Evolutionary conservation across 1,139 yeast species (phyloP), one percentile per base, ranked within the genome.

Genomic region (Geotrichum candidum): DNA sequence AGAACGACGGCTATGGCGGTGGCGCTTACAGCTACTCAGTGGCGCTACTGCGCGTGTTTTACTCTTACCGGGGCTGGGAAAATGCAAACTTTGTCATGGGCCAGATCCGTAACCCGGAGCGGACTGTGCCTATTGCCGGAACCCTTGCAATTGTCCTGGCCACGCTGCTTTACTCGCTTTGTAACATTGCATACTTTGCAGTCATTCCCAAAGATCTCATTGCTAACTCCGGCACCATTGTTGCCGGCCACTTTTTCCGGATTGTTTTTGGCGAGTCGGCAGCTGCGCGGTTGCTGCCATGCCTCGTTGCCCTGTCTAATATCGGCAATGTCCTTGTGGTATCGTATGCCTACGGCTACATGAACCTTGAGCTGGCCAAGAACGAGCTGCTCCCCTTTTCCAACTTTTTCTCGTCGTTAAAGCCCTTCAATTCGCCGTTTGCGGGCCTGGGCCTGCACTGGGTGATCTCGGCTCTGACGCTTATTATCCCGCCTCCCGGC

Each of bases 71-170:
- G 22, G 89, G 89, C 3, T 85, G 89, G 89, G 85, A 83, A 33
- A 88, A 88, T 68, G 90, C 87, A 61, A 88, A 88, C 74, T 86
- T 87, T 69, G 91, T 91, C 10, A 78, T 88, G 70, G 90, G 94
- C 68, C 96, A 89, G 74, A 85, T 86, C 64, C 84, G 82, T 69
- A 67, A 87, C 69, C 96, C 96, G 0, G 82, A 82, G 55, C 81
- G 83, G 63, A 88, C 90, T 2, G 78, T 88, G 65, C 84, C 82
- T 23, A 77, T 84, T 41, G 90, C 92, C 0, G 94, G 92, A 2
- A 90, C 94, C 7, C 73, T 82, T 29, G 88, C 95, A 0, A 82
- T 88, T 54, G 70, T 82, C 1, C 71, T 82, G 33, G 81, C 88
- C 35, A 83, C 90, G 2, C 71, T 81, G 10, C 78, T 88, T 29